phyloP scores from a whole-genome alignment of 1,139 yeast genomes.

The Nakaseomyces uthaithaninus region DNA sequence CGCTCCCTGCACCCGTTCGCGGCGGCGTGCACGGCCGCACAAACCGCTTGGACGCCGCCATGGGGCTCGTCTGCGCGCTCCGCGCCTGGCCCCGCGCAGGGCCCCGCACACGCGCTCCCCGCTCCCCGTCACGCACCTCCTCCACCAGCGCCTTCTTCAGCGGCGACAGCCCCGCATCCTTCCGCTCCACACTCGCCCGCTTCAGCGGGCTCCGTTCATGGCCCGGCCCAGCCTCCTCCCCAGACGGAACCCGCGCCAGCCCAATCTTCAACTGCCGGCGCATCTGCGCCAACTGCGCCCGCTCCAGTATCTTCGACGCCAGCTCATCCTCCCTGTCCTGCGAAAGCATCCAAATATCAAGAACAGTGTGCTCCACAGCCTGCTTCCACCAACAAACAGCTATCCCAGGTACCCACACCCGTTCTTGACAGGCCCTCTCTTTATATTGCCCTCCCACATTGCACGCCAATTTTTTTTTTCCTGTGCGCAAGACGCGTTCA shows the following conservation, averaged over 20 bases:
- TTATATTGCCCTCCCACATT: no score
- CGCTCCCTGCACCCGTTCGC: background rate
- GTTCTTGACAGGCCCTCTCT: no score
- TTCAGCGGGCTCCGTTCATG: conserved; percentile 10
- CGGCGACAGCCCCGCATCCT: conserved; percentile 7
- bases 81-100: background rate
- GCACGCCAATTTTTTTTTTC: no score
- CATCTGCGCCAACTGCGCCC: conserved; percentile 33
- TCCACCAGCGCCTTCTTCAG: conserved; percentile 5
- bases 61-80: conserved; percentile 1
- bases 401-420: no score
- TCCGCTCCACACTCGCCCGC: conserved; percentile 8
- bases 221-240: conserved; percentile 5
- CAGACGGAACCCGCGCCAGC: conserved; percentile 26
- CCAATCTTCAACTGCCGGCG: conserved; percentile 30
- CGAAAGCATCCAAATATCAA: conserved; percentile 15
- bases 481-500: no score
- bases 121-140: background rate
- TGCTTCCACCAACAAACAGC: no score
- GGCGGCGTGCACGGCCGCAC: conserved; percentile 6
- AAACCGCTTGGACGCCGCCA: conserved; percentile 1
- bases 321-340: conserved; percentile 30
- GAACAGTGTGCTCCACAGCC: no score
- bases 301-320: conserved; percentile 27
- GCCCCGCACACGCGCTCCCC: conserved; percentile 4